Evolutionary conservation across 345 rosid species (phyloP).

Genomic region (Mangifera indica): DNA sequence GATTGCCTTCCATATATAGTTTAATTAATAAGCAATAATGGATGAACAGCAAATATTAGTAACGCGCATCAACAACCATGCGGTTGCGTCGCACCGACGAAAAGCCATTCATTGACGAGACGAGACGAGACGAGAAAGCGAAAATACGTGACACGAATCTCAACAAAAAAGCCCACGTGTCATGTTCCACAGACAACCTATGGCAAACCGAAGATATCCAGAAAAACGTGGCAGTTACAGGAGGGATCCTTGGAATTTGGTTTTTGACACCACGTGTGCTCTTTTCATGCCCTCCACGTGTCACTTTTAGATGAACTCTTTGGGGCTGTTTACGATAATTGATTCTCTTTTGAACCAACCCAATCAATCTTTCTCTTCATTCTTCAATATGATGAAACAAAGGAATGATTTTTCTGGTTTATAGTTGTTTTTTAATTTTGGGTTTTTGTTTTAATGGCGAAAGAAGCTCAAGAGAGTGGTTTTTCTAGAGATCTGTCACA

Average conservation of each 20-base stretch:
- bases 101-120: not conserved
- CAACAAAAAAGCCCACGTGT: conserved; percentile 6
- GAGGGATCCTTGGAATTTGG: conserved; percentile 26
- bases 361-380: not conserved
- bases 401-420: not conserved
- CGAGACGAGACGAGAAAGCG: not conserved
- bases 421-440: not conserved
- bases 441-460: too few relatives aligned
- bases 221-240: conserved; percentile 14
- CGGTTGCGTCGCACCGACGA: not conserved
- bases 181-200: not conserved
- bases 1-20: too few relatives aligned
- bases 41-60: not conserved
- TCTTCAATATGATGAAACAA: not conserved
- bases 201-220: not conserved
- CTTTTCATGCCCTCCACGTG: conserved; percentile 38
- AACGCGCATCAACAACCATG: not conserved
- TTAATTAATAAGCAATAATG: too few relatives aligned
- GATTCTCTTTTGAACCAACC: not conserved
- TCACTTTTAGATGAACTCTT: conserved; percentile 5
- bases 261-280: conserved; percentile 29
- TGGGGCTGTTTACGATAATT: conserved; percentile 1
- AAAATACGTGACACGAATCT: not conserved
- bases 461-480: conserved; percentile 19
- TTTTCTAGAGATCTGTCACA: conserved; percentile 40